A percentile compares a stretch with the other conserved stretches of the same genome.
Conservation (phyloP, 495 filamentous ascomycete genomes). For the Trichodelitschia bisporula region DNA sequence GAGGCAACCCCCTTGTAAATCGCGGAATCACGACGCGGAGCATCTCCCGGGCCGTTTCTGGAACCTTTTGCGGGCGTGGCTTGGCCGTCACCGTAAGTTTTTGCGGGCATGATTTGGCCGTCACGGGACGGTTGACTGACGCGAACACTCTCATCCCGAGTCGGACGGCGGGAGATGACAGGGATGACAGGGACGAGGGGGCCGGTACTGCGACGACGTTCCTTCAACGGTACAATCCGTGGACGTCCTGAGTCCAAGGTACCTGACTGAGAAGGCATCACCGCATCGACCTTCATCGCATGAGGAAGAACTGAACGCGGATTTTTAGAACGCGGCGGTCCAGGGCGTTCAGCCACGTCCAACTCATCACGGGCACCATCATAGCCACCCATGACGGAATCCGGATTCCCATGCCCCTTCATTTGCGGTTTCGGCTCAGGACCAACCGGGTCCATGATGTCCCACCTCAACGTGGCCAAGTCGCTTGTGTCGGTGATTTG, state of each 20-base stretch:
- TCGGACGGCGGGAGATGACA: too few species aligned
- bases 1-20: too few species aligned
- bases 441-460: conserved; percentile 31
- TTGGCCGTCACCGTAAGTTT: too few species aligned
- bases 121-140: too few species aligned
- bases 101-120: too few species aligned
- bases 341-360: conserved; percentile 6
- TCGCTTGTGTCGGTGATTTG: conserved; percentile 23
- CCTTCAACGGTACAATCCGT: background rate
- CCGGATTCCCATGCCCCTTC: background rate
- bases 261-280: background rate
- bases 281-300: background rate
- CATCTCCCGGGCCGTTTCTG: too few species aligned
- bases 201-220: background rate
- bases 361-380: conserved; percentile 12
- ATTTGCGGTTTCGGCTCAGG: conserved; percentile 1
- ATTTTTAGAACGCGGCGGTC: too few species aligned
- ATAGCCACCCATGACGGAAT: conserved; percentile 1
- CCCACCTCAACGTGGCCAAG: conserved; percentile 41
- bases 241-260: background rate
- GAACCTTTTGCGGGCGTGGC: too few species aligned
- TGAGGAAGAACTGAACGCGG: too few species aligned
- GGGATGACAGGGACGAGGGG: background rate
- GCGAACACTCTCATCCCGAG: too few species aligned
- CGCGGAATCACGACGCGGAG: too few species aligned